Evolutionary conservation across 352 stramenopile genomes (phyloP).

Genomic region (Aphanomyces stellatus): DNA sequence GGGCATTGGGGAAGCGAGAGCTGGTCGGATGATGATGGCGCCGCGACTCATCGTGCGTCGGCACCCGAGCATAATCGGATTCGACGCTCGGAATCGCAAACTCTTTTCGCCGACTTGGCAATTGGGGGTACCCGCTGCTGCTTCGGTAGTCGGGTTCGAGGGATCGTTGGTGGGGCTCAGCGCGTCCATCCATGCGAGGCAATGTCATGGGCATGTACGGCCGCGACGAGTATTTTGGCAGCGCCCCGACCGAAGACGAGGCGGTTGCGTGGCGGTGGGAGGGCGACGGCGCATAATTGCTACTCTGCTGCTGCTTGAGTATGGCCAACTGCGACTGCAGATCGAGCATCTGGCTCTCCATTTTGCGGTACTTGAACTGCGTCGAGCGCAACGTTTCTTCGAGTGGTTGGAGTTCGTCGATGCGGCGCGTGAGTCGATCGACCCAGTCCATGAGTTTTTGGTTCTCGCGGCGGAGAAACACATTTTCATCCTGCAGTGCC

Average conservation of each 20-base stretch:
- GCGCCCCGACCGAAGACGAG: background rate
- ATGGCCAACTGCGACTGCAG: conserved; percentile 9
- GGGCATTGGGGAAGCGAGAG: background rate
- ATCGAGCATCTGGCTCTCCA: conserved; percentile 13
- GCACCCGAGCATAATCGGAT: background rate
- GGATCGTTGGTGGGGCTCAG: background rate
- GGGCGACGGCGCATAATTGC: background rate
- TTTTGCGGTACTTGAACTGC: conserved; percentile 20
- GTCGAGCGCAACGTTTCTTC: conserved; percentile 5
- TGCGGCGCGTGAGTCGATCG: conserved; percentile 2
- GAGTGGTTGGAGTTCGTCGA: conserved; percentile 3
- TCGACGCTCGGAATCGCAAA: background rate
- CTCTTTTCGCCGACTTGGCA: background rate
- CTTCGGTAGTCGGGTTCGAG: background rate
- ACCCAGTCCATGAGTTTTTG: conserved; percentile 16
- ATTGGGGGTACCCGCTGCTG: background rate
- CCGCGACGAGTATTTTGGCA: background rate
- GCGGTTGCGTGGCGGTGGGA: background rate
- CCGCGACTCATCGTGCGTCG: background rate
- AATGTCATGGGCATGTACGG: background rate
- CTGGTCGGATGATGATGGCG: background rate
- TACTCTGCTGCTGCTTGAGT: background rate
- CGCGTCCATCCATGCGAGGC: background rate
- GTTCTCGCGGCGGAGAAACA: conserved; percentile 5
- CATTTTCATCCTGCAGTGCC: conserved; percentile 6